Evolutionary conservation across 2,329 filamentous ascomycete genomes (phyloP).

Genomic region (Monosporascus sp.): DNA sequence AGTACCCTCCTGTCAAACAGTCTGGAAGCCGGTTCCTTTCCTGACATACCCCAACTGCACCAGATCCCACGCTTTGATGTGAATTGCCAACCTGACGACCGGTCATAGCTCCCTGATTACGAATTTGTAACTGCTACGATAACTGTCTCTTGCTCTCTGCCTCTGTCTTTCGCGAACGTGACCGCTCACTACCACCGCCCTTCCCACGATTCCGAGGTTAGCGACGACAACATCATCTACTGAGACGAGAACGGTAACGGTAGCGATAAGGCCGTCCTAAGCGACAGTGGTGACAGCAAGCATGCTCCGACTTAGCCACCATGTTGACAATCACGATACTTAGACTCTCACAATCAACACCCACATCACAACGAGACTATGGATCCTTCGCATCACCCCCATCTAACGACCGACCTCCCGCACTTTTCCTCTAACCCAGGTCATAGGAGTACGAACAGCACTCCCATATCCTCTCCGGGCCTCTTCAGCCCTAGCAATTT

Average conservation of each 20-base stretch:
- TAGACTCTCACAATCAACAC: conserved; percentile 14
- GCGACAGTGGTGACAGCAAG: background rate
- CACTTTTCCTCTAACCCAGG: conserved; percentile 35
- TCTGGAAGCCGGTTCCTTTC: no score
- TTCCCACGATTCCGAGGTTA: background rate
- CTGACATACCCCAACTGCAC: no score
- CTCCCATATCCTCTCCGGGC: conserved; percentile 56
- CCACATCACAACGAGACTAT: conserved; percentile 21
- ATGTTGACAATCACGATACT: conserved; percentile 22
- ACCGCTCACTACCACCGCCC: no score
- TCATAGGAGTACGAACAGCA: conserved; percentile 46
- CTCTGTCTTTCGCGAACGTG: no score
- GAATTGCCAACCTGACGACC: no score
- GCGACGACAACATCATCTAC: background rate
- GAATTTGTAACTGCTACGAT: no score
- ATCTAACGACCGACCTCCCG: conserved; percentile 30
- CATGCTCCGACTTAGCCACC: conserved; percentile 10
- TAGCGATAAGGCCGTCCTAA: background rate
- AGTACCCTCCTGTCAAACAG: no score
- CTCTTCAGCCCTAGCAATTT: conserved; percentile 48
- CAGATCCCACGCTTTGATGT: no score
- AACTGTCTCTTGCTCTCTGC: no score
- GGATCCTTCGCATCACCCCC: conserved; percentile 30
- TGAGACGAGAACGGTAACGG: background rate
- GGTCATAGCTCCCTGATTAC: no score